Evolutionary conservation across 23 red algal genomes (phyloP), one percentile per base, ranked within the genome.

Genomic region (Gracilaria caudata): DNA sequence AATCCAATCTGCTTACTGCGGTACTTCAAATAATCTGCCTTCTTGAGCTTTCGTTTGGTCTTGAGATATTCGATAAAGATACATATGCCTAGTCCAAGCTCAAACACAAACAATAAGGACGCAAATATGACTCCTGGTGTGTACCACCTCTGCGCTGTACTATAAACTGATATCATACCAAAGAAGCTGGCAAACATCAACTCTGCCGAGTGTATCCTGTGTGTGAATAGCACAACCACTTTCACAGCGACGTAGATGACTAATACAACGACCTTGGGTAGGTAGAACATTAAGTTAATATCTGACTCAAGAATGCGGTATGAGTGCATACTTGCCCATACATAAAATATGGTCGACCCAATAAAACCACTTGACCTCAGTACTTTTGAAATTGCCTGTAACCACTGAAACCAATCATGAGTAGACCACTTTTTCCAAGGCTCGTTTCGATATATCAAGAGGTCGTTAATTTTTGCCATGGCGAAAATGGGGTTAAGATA

Each of bases 1-100:
- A 95, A 95, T 26, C 93, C 93, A 26, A 95, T 84, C 60, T 95
- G 93, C 65, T 95, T 82, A 17, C 74, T 77, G 11, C 93, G 86
- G 37, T 88, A 95, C 41, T 88, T 78, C 23, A 95, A 33, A 49
- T 95, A 95, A 59, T 90, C 86, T 47, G 78, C 77, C 72, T 90
- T 90, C 55, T 95, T 90, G 28, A 95, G 86, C 51, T 84, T 80
- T 41, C 51, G 47, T 36, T 84, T 84, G 28, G 93, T 95, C 51
- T 77, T 68, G 19, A 64, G 29, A 20, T 90, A 87, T 32, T 95
- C 84, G 4, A 59, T 24, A 37, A 83, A 72, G 7, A 92, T 81
- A 51, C 56, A 95, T 1, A 70, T 45, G 24, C 59, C 61, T n/a
- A 90, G 40, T 1, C 40, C 79, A 40, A 95, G 81, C 80, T 95